Evolutionary conservation across 148 eudicot genomes (phyloP), one percentile per base, ranked within the genome.

Genomic region (Rhododendron ovatum): DNA sequence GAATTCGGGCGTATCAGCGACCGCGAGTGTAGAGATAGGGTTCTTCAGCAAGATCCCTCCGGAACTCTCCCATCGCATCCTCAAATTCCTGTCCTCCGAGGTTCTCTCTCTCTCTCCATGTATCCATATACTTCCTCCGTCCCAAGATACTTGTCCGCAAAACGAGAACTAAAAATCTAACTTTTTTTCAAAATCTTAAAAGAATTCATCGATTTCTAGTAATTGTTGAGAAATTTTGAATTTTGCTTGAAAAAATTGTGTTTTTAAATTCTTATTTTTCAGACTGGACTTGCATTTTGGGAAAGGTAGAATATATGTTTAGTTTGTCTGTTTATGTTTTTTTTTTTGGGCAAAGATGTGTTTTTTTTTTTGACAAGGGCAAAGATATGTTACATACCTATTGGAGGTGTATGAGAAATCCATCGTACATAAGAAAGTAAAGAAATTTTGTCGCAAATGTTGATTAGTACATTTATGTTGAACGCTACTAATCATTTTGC

Each of bases 61-160:
- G 30, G 99, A 97, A 88, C 92, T 97, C 83, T 93, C 93, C 79
- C 92, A 84, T 87, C 95, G 94, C 87, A 93, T 97, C 85, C 95
- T 97, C 78, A 97, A 97, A 84, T 95, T 95, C 83, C 93, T 95
- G 7, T 97, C 99, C n/a, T 95, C 98, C n/a, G 99, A 97, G 98
- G 99, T 97, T 22, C 67, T 61, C 26, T 61, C 26, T 22, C 24
- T 57, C 24, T 57, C 7, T 57, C 24, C 10, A 15, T 14, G 57
- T 15, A 53, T 55, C 61, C 22, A 3, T 55, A 55, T 55, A 17
- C 61, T 17, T 55, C 20, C 59, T 51, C 55, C 55, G 55, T 13
- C 59, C 5, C 18, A 55, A 14, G 3, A 15, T 14, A 53, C 22
- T 14, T 13, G 4, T 51, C 14, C 17, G 3, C 55, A 13, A 51